phyloP scores from a whole-genome alignment of 371 early-diverging fungal genomes.

The Mucor circinelloides region DNA sequence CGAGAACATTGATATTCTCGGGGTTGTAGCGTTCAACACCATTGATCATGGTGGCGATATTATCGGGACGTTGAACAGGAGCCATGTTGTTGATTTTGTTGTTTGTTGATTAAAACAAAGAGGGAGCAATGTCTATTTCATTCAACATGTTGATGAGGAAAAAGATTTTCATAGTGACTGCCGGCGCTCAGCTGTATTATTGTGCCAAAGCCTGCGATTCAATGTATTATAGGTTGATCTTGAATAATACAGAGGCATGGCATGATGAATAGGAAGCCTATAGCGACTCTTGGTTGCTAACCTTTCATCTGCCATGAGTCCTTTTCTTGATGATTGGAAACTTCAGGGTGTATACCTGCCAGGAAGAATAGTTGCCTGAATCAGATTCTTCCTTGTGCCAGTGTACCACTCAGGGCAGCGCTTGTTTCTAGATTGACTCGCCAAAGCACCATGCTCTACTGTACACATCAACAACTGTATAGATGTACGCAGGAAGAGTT shows the following conservation, averaged over 20 bases:
- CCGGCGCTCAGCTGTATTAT: not conserved
- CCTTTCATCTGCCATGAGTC: no score
- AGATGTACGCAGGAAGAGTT: no score
- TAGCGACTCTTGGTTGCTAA: no score
- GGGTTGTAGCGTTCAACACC: constrained; percentile 91
- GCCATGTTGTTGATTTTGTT: constrained; percentile 4
- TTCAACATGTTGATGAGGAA: not conserved
- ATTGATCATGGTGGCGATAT: constrained; percentile 74
- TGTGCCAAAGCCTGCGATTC: not conserved
- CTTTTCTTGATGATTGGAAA: no score
- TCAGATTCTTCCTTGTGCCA: no score
- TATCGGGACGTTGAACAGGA: constrained; percentile 65
- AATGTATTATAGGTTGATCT: not conserved
- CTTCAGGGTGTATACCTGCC: no score
- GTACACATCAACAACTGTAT: no score
- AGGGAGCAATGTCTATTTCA: not conserved
- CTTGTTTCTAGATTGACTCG: no score
- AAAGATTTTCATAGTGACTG: constrained; percentile 2
- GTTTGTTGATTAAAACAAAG: not conserved
- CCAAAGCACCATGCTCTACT: no score
- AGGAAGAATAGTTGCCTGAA: no score
- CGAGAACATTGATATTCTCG: constrained; percentile 78
- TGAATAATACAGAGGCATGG: not conserved
- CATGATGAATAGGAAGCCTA: no score
- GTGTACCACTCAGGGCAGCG: no score